These are phyloP conservation scores for Kwoniella shivajii DNA, from an alignment of 1,284 basidiomycete species.

Conservation along the genomic window DNA sequence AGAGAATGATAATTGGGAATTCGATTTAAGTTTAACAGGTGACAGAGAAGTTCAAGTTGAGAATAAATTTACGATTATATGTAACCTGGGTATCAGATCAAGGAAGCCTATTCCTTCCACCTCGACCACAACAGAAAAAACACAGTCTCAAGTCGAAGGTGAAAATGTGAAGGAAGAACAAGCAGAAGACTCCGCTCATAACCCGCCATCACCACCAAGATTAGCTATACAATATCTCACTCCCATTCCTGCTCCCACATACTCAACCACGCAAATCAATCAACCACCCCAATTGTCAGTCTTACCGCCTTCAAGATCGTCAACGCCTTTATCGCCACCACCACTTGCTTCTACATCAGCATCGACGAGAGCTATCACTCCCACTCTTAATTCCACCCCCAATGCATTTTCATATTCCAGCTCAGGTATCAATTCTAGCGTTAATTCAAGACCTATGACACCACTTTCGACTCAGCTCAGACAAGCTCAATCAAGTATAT, in stretches of 20 bases:
- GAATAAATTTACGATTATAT: conserved; percentile 22
- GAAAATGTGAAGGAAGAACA: not conserved
- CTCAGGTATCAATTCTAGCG: too few relatives aligned
- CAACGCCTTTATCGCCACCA: conserved; percentile 25
- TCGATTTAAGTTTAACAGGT: conserved; percentile 32
- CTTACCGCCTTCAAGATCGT: conserved; percentile 26
- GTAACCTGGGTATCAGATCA: conserved; percentile 34
- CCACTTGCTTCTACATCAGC: conserved; percentile 21
- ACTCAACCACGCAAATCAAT: not conserved
- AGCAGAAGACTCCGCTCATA: conserved; percentile 1
- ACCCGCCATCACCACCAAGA: conserved; percentile 15
- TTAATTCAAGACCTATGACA: conserved; percentile 32
- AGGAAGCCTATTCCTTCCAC: not conserved
- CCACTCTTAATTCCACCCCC: too few relatives aligned
- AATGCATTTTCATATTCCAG: too few relatives aligned
- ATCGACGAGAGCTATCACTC: conserved; percentile 29
- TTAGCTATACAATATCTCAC: conserved; percentile 42
- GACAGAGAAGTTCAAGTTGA: conserved; percentile 27
- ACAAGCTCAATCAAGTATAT: conserved; percentile 26
- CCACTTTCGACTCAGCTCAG: conserved; percentile 42
- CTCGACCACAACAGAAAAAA: not conserved
- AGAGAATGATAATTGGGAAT: conserved; percentile 31
- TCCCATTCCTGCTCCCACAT: conserved; percentile 5
- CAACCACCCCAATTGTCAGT: conserved; percentile 17
- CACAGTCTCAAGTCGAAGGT: not conserved